Evolutionary conservation across 352 stramenopile species (phyloP).

Genomic region (Phytophthora boehmeriae): DNA sequence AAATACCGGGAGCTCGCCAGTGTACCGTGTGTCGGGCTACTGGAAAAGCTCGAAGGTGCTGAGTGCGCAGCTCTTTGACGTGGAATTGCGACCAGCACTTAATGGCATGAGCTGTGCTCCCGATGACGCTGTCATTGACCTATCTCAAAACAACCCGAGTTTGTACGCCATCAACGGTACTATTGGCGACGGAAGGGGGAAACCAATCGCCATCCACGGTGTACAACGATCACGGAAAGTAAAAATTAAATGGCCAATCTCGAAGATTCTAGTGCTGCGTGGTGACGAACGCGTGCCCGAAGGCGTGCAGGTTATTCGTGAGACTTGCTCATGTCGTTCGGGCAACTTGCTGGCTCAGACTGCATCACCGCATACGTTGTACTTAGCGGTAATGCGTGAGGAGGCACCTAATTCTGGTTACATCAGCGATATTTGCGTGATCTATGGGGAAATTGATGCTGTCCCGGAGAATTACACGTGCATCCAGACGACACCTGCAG

Average conservation of each 20-base stretch:
- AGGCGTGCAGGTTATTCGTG: constrained; percentile 64
- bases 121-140: constrained; percentile 23
- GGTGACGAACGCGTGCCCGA: constrained; percentile 79
- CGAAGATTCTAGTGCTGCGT: constrained; percentile 70
- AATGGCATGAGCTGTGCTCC: constrained; percentile 15
- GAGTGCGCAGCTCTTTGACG: constrained; percentile 73
- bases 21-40: constrained; percentile 70
- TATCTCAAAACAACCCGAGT: constrained; percentile 14
- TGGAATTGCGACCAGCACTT: constrained; percentile 61
- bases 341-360: constrained; percentile 82
- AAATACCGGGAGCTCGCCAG: constrained; percentile 10
- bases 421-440: constrained; percentile 78
- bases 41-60: constrained; percentile 80
- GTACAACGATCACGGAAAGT: constrained; percentile 66
- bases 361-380: constrained; percentile 71
- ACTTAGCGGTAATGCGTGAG: constrained; percentile 76
- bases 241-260: constrained; percentile 79
- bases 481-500: constrained; percentile 68
- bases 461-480: constrained; percentile 81
- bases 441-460: constrained; percentile 88
- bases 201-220: constrained; percentile 56
- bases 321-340: constrained; percentile 72
- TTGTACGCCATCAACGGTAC: constrained; percentile 66
- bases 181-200: constrained; percentile 72
- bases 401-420: constrained; percentile 51